Percentiles rank a stretch among this genome's conserved stretches.
phyloP scores from a whole-genome alignment of 192 early-diverging fungal species.

The Pilaira anomala region DNA sequence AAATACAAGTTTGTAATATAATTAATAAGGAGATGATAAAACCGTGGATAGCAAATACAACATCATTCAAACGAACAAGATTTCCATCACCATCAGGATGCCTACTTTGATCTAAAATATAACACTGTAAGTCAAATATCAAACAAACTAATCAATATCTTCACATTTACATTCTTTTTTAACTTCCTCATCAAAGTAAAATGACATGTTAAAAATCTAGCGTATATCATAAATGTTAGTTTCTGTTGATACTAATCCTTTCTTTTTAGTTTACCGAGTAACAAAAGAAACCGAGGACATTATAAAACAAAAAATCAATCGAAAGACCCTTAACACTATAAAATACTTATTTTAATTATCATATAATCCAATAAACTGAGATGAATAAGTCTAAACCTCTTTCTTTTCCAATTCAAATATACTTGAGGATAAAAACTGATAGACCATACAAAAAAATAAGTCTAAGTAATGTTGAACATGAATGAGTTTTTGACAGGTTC shows the following conservation, averaged over 20 bases:
- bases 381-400: conserved; percentile 40
- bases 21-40: conserved; percentile 56
- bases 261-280: conserved; percentile 57
- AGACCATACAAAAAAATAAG: conserved; percentile 80
- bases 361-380: background rate
- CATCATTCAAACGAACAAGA: conserved; percentile 74
- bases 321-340: conserved; percentile 76
- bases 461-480: conserved; percentile 25
- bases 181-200: conserved; percentile 57
- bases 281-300: conserved; percentile 75
- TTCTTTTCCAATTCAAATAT: conserved; percentile 66
- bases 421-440: conserved; percentile 85
- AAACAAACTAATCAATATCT: background rate
- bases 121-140: background rate
- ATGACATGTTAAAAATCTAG: conserved; percentile 67
- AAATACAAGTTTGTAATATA: conserved; percentile 57
- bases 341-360: background rate
- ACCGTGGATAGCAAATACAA: conserved; percentile 81
- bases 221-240: background rate
- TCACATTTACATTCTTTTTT: conserved; percentile 52
- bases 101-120: conserved; percentile 37
- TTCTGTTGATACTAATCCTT: background rate
- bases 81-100: conserved; percentile 53
- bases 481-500: too few relatives aligned
- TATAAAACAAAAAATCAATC: conserved; percentile 81